Conservation (phyloP, 2,329 filamentous ascomycete genomes). For the Microsporum audouinii region DNA sequence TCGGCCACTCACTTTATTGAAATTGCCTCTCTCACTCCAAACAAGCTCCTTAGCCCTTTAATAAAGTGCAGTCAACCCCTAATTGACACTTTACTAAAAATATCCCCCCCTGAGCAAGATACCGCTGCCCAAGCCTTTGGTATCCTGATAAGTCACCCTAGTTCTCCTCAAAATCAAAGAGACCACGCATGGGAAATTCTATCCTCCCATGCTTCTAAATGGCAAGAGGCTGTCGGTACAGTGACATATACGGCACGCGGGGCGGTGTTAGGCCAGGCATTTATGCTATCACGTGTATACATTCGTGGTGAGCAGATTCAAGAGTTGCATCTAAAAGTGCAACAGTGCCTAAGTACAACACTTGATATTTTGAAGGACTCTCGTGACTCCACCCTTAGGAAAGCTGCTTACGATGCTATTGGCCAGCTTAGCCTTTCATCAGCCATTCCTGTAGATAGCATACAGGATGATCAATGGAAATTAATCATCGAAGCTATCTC, state of each 20-base stretch:
- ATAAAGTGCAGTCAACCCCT: slow-evolving; percentile 48
- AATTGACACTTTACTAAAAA: neutral
- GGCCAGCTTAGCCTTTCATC: slow-evolving; percentile 52
- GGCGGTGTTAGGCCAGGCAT: slow-evolving; percentile 47
- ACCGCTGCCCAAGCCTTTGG: slow-evolving; percentile 62
- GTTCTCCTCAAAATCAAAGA: slow-evolving; percentile 16
- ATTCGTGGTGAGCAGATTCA: slow-evolving; percentile 36
- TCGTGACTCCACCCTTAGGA: slow-evolving; percentile 46
- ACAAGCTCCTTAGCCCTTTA: slow-evolving; percentile 42
- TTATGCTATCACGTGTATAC: slow-evolving; percentile 45
- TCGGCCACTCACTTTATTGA: slow-evolving; percentile 43
- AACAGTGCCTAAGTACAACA: slow-evolving; percentile 35
- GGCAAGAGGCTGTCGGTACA: slow-evolving; percentile 50
- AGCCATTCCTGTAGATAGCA: slow-evolving; percentile 33
- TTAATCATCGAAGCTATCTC: slow-evolving; percentile 53
- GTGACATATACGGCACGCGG: slow-evolving; percentile 50
- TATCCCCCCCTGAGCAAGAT: slow-evolving; percentile 32
- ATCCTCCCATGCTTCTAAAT: slow-evolving; percentile 25
- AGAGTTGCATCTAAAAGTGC: slow-evolving; percentile 28
- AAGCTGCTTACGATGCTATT: slow-evolving; percentile 46
- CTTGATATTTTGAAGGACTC: slow-evolving; percentile 44
- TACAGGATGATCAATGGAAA: slow-evolving; percentile 25
- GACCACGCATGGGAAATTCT: neutral
- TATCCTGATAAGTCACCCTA: slow-evolving; percentile 58
- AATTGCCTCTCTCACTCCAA: slow-evolving; percentile 45